phyloP scores from a whole-genome alignment of 805 yeast species.

The Cyberlindnera misumaiensis region DNA sequence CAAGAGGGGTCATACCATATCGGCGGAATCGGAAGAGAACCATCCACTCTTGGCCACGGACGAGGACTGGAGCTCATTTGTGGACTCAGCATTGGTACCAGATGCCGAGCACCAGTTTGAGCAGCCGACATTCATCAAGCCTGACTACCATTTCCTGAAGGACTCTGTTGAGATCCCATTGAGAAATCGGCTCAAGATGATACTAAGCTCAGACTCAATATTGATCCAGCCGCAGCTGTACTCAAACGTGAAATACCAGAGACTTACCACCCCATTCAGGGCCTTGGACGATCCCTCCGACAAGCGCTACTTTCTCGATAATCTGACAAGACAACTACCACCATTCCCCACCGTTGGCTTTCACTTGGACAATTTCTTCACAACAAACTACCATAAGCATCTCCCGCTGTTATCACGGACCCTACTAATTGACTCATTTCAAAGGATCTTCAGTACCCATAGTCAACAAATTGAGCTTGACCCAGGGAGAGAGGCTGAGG shows the following conservation, averaged over 20 bases:
- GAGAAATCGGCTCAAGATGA: constrained; percentile 8
- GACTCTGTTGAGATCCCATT: constrained; percentile 14
- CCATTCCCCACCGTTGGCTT: constrained; percentile 7
- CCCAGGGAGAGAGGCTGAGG: constrained; percentile 10
- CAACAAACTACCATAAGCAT: constrained; percentile 10
- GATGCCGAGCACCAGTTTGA: not conserved
- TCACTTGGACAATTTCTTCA: constrained; percentile 11
- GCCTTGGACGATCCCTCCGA: constrained; percentile 8
- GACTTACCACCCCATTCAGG: constrained; percentile 8
- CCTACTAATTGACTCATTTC: constrained; percentile 4
- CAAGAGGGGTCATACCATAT: constrained; percentile 9
- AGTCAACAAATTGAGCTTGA: constrained; percentile 8
- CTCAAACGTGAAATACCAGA: constrained; percentile 7
- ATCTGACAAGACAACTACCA: constrained; percentile 8
- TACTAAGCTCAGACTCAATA: constrained; percentile 4
- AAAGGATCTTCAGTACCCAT: constrained; percentile 6
- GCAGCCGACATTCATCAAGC: constrained; percentile 3
- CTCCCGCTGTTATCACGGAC: constrained; percentile 10
- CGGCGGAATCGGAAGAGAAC: not conserved
- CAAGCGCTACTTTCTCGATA: constrained; percentile 8
- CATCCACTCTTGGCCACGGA: not conserved
- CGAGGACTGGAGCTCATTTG: not conserved
- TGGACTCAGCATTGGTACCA: no score
- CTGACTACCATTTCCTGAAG: constrained; percentile 15
- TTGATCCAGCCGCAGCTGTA: constrained; percentile 7